These are phyloP conservation scores for Gardenia jasminoides DNA, from an alignment of 257 asterid genomes.

Conservation along the genomic window DNA sequence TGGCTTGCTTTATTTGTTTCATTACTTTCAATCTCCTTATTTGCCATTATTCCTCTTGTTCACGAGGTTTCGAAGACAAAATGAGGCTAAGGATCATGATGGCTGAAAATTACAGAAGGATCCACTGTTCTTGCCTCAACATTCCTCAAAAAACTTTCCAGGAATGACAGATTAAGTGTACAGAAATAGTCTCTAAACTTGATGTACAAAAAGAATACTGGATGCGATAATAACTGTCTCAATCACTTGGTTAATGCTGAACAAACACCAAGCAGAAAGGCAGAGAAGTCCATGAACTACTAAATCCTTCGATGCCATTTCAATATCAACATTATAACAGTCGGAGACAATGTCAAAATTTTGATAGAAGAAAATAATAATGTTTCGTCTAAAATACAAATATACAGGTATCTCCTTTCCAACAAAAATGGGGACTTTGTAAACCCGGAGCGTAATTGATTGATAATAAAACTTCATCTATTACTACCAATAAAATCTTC, in stretches of 20 bases:
- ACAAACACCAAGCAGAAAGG: not conserved
- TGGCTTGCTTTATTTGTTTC: not conserved
- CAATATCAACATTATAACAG: not conserved
- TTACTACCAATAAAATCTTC: not conserved
- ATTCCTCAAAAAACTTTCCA: not conserved
- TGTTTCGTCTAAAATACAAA: not conserved
- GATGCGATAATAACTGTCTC: not conserved
- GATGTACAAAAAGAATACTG: no score
- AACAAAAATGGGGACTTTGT: not conserved
- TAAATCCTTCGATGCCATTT: not conserved
- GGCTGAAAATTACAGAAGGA: not conserved
- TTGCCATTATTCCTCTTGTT: no score
- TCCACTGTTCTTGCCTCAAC: not conserved
- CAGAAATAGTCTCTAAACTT: not conserved
- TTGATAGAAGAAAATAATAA: not conserved
- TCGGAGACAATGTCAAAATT: slow-evolving; percentile 4
- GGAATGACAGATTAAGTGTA: not conserved
- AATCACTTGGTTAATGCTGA: not conserved
- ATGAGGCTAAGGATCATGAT: not conserved
- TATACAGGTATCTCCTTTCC: not conserved
- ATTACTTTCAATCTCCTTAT: not conserved
- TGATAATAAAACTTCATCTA: not conserved
- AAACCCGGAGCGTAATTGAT: not conserved
- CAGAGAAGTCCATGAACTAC: not conserved
- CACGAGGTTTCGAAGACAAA: no score